A percentile compares a stretch with the other conserved stretches of the same genome.
phyloP scores from a whole-genome alignment of 768 basidiomycete genomes.

The Mycena alexandri region DNA sequence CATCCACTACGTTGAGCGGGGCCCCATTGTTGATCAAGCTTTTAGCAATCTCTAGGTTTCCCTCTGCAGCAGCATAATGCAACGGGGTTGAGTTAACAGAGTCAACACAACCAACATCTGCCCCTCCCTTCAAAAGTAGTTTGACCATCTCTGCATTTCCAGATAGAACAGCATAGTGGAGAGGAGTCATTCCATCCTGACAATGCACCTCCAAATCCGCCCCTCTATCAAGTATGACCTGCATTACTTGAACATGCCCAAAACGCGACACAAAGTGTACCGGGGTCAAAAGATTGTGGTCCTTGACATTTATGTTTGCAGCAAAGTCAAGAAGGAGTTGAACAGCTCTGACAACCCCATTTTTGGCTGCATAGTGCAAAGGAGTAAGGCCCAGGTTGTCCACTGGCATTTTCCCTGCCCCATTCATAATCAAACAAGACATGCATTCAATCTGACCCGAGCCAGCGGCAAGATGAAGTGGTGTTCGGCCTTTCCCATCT shows the following conservation, averaged over 20 bases:
- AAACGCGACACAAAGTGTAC: conserved; percentile 11
- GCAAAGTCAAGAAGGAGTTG: conserved; percentile 14
- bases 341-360: conserved; percentile 9
- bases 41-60: conserved; percentile 5
- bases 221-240: neutral
- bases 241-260: conserved; percentile 10
- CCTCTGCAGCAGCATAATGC: conserved; percentile 25
- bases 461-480: conserved; percentile 28
- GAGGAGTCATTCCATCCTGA: conserved; percentile 24
- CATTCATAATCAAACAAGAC: conserved; percentile 2
- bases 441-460: conserved; percentile 19
- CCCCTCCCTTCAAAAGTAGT: conserved; percentile 6
- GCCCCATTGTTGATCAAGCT: conserved; percentile 14
- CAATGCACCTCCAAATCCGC: conserved; percentile 14
- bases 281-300: conserved; percentile 1
- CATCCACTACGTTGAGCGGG: conserved; percentile 8
- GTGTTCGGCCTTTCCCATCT: conserved; percentile 21
- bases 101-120: conserved; percentile 15
- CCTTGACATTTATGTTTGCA: conserved; percentile 14
- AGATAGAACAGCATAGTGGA: conserved; percentile 28
- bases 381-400: neutral
- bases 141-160: conserved; percentile 16
- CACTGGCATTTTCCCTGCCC: neutral
- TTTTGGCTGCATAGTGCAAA: conserved; percentile 25
- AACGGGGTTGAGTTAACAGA: conserved; percentile 19